These are phyloP conservation scores for Coelastrella sp. DNA, from an alignment of 139 green algal genomes.

Conservation along the genomic window DNA sequence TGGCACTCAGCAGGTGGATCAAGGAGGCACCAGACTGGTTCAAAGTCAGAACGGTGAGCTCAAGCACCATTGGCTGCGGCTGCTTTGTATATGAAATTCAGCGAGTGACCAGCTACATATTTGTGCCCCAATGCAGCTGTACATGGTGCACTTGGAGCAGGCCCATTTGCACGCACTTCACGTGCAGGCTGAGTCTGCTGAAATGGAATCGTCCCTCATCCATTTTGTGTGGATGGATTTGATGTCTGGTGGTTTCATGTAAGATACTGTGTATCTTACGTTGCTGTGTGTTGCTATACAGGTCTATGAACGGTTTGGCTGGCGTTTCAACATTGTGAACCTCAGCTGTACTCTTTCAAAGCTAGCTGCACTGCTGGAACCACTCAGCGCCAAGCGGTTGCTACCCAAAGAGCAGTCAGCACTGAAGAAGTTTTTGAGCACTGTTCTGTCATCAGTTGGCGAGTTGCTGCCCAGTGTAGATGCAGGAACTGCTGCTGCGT, in stretches of 20 bases:
- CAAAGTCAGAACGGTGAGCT: conserved; percentile 25
- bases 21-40: conserved; percentile 49
- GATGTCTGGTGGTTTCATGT: not conserved
- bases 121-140: no score
- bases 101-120: no score
- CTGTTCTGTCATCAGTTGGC: not conserved
- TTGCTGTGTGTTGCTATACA: not conserved
- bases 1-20: conserved; percentile 37
- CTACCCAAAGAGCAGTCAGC: not conserved
- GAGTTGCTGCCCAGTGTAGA: conserved; percentile 22
- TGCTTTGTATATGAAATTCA: no score
- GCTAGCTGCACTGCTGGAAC: not conserved
- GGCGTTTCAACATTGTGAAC: conserved; percentile 41
- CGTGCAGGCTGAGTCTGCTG: no score
- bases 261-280: not conserved
- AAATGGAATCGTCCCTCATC: no score
- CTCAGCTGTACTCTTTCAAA: conserved; percentile 1
- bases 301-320: conserved; percentile 20
- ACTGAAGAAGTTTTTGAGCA: not conserved
- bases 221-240: no score
- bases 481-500: conserved; percentile 5
- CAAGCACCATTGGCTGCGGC: not conserved
- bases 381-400: not conserved
- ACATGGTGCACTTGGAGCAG: no score
- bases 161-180: no score